Percentiles rank a stretch among this genome's conserved stretches.
These are phyloP conservation scores for Rickenella mellea DNA, from an alignment of 768 basidiomycete genomes.

Conservation along the genomic window DNA sequence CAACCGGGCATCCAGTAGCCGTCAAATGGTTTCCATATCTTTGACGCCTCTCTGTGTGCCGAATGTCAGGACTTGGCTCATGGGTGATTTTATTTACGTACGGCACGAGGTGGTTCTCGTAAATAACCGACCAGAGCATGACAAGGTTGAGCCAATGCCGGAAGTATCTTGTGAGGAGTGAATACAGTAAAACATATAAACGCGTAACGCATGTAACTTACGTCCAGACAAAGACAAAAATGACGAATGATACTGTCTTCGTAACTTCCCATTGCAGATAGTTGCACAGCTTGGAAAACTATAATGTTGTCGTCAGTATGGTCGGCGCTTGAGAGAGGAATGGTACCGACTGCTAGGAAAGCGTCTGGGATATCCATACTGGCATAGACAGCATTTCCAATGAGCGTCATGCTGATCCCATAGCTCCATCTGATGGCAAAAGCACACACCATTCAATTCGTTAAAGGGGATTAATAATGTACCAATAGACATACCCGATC, in stretches of 20 bases:
- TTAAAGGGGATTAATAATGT: neutral
- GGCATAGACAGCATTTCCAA: conserved; percentile 87
- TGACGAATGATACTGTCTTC: conserved; percentile 51
- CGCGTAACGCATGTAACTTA: conserved; percentile 29
- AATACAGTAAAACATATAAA: neutral
- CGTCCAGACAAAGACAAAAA: conserved; percentile 76
- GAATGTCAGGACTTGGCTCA: neutral
- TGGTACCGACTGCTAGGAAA: conserved; percentile 63
- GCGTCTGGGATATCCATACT: conserved; percentile 96
- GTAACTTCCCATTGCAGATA: conserved; percentile 65
- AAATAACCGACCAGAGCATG: conserved; percentile 85
- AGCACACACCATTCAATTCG: neutral
- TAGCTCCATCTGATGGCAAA: conserved; percentile 66
- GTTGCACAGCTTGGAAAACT: conserved; percentile 83
- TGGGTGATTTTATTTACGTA: conserved; percentile 27
- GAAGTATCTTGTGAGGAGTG: conserved; percentile 57
- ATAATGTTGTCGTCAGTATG: neutral
- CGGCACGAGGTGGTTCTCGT: conserved; percentile 68
- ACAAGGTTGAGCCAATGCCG: conserved; percentile 83
- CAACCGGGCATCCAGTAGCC: conserved; percentile 68
- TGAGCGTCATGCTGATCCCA: conserved; percentile 66
- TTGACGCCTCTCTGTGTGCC: conserved; percentile 36
- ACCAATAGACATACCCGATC: conserved; percentile 52
- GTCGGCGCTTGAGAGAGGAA: neutral
- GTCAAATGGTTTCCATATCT: conserved; percentile 45